Conservation (phyloP, 2,329 filamentous ascomycete species). For the Cordyceps cateniannulata region DNA sequence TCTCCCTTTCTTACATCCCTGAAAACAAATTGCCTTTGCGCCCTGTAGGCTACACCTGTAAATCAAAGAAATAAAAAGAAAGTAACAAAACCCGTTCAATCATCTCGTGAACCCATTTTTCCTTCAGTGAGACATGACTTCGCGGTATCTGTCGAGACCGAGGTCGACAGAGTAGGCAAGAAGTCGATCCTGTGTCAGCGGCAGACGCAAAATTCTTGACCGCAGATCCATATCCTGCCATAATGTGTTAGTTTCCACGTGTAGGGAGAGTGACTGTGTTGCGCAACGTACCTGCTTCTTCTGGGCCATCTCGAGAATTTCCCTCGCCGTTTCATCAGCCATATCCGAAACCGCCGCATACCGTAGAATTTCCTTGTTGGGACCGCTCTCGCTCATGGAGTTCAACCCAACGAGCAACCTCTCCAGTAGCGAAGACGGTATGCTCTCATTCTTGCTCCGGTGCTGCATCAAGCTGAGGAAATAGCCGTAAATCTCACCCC, state of each 20-base stretch:
- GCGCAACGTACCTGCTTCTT: constrained; percentile 44
- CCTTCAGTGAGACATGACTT: constrained; percentile 46
- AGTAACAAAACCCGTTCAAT: background rate
- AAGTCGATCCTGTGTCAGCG: constrained; percentile 66
- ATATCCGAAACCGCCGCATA: constrained; percentile 76
- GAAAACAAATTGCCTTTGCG: background rate
- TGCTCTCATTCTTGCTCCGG: constrained; percentile 33
- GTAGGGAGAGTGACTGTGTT: background rate
- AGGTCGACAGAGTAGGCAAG: constrained; percentile 64
- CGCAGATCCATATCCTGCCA: constrained; percentile 30
- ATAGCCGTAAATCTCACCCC: constrained; percentile 70
- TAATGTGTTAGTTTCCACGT: background rate
- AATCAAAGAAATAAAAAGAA: background rate
- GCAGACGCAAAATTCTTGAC: constrained; percentile 47
- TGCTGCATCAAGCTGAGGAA: constrained; percentile 48
- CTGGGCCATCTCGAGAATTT: constrained; percentile 50
- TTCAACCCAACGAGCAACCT: constrained; percentile 51
- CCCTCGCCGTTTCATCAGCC: constrained; percentile 63
- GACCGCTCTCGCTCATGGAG: constrained; percentile 42
- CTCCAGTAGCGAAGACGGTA: constrained; percentile 43
- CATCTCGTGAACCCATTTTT: constrained; percentile 5
- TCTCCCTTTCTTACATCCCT: background rate
- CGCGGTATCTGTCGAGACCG: constrained; percentile 61
- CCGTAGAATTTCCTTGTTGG: constrained; percentile 44
- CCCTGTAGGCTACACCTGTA: constrained; percentile 7